These are phyloP conservation scores for Crepidotus variabilis DNA, from an alignment of 768 basidiomycete genomes.

Conservation along the genomic window DNA sequence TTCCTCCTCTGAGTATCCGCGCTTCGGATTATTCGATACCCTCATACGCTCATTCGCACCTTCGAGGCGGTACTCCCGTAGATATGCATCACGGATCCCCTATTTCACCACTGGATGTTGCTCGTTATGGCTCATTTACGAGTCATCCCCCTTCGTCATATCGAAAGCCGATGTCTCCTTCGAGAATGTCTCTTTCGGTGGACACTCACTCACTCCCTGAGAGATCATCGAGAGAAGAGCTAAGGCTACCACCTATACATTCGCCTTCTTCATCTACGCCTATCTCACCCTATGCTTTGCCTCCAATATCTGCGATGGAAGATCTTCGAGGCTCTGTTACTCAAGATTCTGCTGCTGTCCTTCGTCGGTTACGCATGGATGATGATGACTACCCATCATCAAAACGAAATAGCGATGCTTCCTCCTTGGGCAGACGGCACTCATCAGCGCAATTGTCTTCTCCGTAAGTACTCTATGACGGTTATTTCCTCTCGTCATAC, in stretches of 20 bases:
- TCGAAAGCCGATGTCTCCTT: conserved; percentile 17
- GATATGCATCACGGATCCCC: conserved; percentile 10
- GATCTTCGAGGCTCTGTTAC: conserved; percentile 48
- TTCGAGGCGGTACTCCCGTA: conserved; percentile 4
- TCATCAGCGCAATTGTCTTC: conserved; percentile 36
- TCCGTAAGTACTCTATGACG: conserved; percentile 12
- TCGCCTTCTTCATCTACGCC: conserved; percentile 23
- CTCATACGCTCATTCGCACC: conserved; percentile 18
- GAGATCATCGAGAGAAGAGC: conserved; percentile 25
- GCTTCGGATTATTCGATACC: conserved; percentile 16
- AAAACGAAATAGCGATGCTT: conserved; percentile 22
- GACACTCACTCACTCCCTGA: conserved; percentile 26
- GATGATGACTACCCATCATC: conserved; percentile 33
- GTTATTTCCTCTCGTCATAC: neutral
- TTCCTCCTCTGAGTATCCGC: conserved; percentile 14
- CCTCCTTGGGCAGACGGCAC: conserved; percentile 36
- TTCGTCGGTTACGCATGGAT: conserved; percentile 58
- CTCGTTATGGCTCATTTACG: conserved; percentile 14
- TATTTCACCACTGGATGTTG: neutral
- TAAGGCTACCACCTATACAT: conserved; percentile 40
- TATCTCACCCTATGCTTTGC: conserved; percentile 49
- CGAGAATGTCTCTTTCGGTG: conserved; percentile 23
- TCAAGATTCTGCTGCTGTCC: conserved; percentile 62
- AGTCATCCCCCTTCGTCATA: conserved; percentile 20
- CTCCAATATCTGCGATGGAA: conserved; percentile 69